Evolutionary conservation across 768 basidiomycete species (phyloP).

Genomic region (Grammothele lineata): DNA sequence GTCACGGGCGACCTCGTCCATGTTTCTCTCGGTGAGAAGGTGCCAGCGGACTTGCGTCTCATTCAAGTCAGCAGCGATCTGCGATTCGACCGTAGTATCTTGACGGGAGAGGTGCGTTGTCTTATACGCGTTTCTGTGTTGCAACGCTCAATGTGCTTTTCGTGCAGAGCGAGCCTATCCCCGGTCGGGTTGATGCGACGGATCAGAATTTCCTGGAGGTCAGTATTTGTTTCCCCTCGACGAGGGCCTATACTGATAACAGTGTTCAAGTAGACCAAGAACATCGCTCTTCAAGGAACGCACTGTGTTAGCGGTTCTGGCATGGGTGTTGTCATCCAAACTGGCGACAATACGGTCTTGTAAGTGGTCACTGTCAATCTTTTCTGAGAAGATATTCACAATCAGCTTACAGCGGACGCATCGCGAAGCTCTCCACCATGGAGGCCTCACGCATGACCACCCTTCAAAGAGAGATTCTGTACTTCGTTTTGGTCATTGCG

Average conservation of each 20-base stretch:
- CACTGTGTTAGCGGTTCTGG: conserved; percentile 45
- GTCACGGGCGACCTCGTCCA: conserved; percentile 63
- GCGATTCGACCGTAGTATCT: conserved; percentile 54
- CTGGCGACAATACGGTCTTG: conserved; percentile 45
- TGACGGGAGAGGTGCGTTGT: conserved; percentile 44
- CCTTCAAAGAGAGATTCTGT: conserved; percentile 49
- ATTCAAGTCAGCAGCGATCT: conserved; percentile 50
- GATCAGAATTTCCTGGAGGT: conserved; percentile 31
- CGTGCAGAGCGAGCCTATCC: conserved; percentile 29
- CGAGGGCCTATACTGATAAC: conserved; percentile 1
- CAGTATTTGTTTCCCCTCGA: not conserved
- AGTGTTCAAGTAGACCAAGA: conserved; percentile 43
- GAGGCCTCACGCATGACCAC: conserved; percentile 32
- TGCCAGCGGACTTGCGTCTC: conserved; percentile 64
- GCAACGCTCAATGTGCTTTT: not conserved
- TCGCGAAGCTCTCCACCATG: conserved; percentile 3
- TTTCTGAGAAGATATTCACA: not conserved
- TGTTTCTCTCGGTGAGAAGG: conserved; percentile 57
- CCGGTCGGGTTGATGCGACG: conserved; percentile 27
- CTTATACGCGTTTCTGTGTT: not conserved
- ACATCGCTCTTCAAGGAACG: conserved; percentile 54
- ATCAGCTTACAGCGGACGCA: conserved; percentile 14
- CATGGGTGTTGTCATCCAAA: conserved; percentile 40
- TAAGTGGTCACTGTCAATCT: not conserved
- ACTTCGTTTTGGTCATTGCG: conserved; percentile 51